A percentile compares a stretch with the other conserved stretches of the same genome.
Conservation (phyloP, 305 asterid genomes). For the Andrographis paniculata region DNA sequence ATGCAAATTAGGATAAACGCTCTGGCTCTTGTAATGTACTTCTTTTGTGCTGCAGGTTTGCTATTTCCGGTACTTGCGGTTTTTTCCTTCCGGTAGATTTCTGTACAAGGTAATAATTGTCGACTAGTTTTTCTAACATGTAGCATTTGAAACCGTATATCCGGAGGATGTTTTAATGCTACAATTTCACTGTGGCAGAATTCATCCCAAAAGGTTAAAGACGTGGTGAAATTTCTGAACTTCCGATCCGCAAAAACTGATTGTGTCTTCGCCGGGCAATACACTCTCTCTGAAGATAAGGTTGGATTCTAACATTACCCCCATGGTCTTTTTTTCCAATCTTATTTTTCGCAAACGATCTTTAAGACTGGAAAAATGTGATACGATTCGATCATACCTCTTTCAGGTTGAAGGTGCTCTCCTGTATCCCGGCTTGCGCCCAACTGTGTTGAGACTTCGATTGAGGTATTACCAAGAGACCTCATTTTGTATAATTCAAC, state of each 20-base stretch:
- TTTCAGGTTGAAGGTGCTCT: constrained; percentile 89
- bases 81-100: constrained; percentile 92
- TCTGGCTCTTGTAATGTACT: constrained; percentile 2
- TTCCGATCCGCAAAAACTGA: constrained; percentile 56
- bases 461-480: constrained; percentile 52
- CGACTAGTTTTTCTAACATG: not conserved
- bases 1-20: not conserved
- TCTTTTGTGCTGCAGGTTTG: constrained; percentile 55
- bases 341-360: not conserved
- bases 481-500: not conserved
- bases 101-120: constrained; percentile 60
- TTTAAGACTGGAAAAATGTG: constrained; percentile 6
- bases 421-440: constrained; percentile 81
- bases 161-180: constrained; percentile 4
- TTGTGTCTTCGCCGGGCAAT: constrained; percentile 65
- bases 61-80: constrained; percentile 83
- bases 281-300: constrained; percentile 80
- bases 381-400: constrained; percentile 12
- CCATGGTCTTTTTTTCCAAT: not conserved
- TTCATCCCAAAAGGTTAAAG: constrained; percentile 78
- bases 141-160: constrained; percentile 2
- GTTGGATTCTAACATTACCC: constrained; percentile 25
- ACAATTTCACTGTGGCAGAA: constrained; percentile 34
- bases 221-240: constrained; percentile 71
- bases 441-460: constrained; percentile 78